Percentiles rank a stretch among this genome's conserved stretches.
These are phyloP conservation scores for Coffea canephora DNA, from an alignment of 257 asterid genomes.

Conservation along the genomic window DNA sequence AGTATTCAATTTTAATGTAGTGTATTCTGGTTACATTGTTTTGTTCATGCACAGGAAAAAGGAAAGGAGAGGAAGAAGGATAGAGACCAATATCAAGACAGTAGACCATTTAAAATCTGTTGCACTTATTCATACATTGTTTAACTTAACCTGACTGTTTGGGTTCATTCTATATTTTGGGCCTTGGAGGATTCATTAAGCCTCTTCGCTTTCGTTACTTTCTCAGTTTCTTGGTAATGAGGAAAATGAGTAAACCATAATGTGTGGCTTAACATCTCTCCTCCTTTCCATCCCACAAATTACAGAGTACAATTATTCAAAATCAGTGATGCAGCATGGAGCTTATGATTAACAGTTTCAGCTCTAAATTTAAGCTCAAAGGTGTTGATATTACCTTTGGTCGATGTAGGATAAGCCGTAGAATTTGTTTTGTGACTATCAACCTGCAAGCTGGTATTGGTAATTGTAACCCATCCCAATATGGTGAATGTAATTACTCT, in stretches of 20 bases:
- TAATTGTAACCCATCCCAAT: too few species aligned
- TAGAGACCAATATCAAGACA: background rate
- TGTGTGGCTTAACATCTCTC: background rate
- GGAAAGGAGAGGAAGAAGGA: background rate
- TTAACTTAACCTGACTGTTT: slow-evolving; percentile 1
- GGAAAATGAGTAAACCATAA: background rate
- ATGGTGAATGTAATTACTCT: background rate
- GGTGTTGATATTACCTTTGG: background rate
- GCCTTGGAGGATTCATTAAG: background rate
- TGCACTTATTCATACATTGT: background rate
- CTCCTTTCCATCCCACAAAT: background rate
- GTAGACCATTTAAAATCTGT: background rate
- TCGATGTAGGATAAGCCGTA: background rate
- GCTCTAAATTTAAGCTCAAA: background rate
- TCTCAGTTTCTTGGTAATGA: too few species aligned
- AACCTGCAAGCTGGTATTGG: background rate
- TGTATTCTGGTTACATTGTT: background rate
- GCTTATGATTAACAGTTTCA: background rate
- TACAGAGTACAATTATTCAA: too few species aligned
- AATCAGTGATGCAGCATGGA: too few species aligned
- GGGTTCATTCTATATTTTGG: background rate
- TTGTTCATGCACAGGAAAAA: background rate
- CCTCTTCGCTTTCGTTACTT: background rate
- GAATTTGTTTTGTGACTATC: too few species aligned
- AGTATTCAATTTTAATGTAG: background rate